phyloP scores from a whole-genome alignment of 768 basidiomycete genomes.

The Xerocomellus chrysenteron region DNA sequence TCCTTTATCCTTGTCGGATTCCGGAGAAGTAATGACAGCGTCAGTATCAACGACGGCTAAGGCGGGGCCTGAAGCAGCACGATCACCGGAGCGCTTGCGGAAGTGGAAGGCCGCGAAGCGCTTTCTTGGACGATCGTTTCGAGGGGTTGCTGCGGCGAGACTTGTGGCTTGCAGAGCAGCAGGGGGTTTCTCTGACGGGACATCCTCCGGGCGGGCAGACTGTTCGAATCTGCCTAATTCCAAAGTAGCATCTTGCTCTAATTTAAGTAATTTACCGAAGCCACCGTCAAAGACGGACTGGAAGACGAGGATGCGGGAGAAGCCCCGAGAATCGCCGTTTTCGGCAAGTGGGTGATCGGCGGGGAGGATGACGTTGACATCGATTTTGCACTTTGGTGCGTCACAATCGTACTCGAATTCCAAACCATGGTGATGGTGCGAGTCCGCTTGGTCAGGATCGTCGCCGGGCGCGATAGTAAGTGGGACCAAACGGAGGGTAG shows the following conservation, averaged over 20 bases:
- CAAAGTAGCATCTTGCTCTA: constrained; percentile 77
- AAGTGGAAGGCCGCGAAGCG: constrained; percentile 71
- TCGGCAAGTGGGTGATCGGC: constrained; percentile 58
- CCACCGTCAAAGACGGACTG: constrained; percentile 71
- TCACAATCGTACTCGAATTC: constrained; percentile 95
- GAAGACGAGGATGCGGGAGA: constrained; percentile 37
- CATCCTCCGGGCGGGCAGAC: constrained; percentile 1
- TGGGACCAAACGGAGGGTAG: constrained; percentile 77
- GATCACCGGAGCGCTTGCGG: constrained; percentile 52
- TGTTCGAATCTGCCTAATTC: constrained; percentile 78
- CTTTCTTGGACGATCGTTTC: constrained; percentile 36
- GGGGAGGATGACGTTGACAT: constrained; percentile 71
- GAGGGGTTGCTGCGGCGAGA: constrained; percentile 15
- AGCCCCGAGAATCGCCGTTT: constrained; percentile 34
- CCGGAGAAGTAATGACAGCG: constrained; percentile 31
- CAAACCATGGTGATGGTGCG: constrained; percentile 68
- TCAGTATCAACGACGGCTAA: constrained; percentile 77
- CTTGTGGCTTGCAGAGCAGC: constrained; percentile 9
- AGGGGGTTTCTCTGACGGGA: constrained; percentile 10
- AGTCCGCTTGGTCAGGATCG: constrained; percentile 44
- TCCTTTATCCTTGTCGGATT: constrained; percentile 41
- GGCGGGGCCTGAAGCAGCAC: constrained; percentile 70
- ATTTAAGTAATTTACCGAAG: constrained; percentile 68
- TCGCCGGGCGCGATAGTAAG: constrained; percentile 47
- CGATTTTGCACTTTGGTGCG: constrained; percentile 79